Base-by-base conservation (phyloP, 495 filamentous ascomycete species). In the Podospora australis region DNA sequence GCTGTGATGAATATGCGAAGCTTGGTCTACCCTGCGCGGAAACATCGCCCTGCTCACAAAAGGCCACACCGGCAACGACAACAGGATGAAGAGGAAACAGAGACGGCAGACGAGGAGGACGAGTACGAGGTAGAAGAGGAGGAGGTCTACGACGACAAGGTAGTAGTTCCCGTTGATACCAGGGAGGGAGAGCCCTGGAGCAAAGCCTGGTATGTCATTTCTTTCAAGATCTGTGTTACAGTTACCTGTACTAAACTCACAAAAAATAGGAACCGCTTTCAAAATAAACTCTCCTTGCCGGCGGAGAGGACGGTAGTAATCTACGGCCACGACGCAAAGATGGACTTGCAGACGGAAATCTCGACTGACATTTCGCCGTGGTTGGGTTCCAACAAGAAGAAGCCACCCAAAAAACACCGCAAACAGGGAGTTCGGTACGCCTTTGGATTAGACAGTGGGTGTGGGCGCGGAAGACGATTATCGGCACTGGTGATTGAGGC, bases 1-100 rank as follows among this genome's bases (percentile, higher is more conserved):
- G 79, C 80, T 36, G 83, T 84, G 11, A 96, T 97, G 90, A 90
- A 86, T 56, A 95, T 98, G 89, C 80, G 87, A 39, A 87, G 80
- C 3, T 81, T 96, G 36, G 38, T 64, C 1, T 59, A 62, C 32
- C 58, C 57, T 0, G 23, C 26, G 22, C 40, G 35, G 17, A 30
- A 45, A 3, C 32, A 25, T 14, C n/a, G n/a, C 32, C 32, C 32
- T 36, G 14, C 32, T 1, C 19, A 41, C 36, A 47, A 42, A 17
- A 56, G 20, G 36, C 44, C 38, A 44, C 26, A 41, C 38, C 40
- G 17, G 17, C 2, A 32, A 39, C 30, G 26, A 30, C n/a, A 14
- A 21, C 32, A 21, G 11, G 25, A 39, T 3, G 25, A 40, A 30
- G 25, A 45, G 6, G 44, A 50, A 29, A 30, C 26, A 6, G 26